Percentiles rank a stretch among this genome's conserved stretches.
These are phyloP conservation scores for Lumnitzera littorea DNA, from an alignment of 345 rosid genomes.

Conservation along the genomic window DNA sequence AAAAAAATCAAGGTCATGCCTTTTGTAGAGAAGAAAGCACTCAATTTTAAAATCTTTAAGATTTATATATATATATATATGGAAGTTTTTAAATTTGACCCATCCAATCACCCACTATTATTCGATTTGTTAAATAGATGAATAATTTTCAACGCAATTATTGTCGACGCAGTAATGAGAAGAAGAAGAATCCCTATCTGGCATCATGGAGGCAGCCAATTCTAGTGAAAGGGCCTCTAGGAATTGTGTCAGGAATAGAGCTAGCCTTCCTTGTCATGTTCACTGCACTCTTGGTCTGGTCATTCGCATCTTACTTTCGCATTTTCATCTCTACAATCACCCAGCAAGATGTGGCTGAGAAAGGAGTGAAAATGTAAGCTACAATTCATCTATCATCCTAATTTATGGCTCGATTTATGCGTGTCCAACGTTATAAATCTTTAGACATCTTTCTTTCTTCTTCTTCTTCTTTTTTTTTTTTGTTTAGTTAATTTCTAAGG, in stretches of 20 bases:
- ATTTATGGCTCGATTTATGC: too few species aligned
- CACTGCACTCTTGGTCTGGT: conserved; percentile 28
- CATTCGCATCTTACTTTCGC: conserved; percentile 21
- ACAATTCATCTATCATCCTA: too few species aligned
- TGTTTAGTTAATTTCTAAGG: too few species aligned
- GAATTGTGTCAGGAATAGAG: conserved; percentile 35
- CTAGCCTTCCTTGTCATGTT: conserved; percentile 33
- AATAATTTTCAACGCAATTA: not conserved
- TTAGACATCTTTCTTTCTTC: too few species aligned
- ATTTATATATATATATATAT: too few species aligned
- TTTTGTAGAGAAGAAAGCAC: too few species aligned
- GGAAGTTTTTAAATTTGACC: too few species aligned
- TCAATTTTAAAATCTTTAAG: too few species aligned
- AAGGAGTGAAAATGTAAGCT: conserved; percentile 4
- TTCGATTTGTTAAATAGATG: not conserved
- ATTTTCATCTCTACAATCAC: conserved; percentile 9
- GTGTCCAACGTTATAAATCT: too few species aligned
- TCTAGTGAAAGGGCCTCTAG: conserved; percentile 40
- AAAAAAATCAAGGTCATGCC: too few species aligned
- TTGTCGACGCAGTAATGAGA: conserved; percentile 1
- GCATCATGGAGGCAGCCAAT: conserved; percentile 27
- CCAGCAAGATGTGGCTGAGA: conserved; percentile 1
- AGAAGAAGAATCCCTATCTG: not conserved
- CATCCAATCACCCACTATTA: too few species aligned
- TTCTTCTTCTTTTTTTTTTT: too few species aligned